Percentiles rank a stretch among this genome's conserved stretches.
These are phyloP conservation scores for Pugionium cornutum DNA, from an alignment of 345 rosid genomes.

Conservation along the genomic window DNA sequence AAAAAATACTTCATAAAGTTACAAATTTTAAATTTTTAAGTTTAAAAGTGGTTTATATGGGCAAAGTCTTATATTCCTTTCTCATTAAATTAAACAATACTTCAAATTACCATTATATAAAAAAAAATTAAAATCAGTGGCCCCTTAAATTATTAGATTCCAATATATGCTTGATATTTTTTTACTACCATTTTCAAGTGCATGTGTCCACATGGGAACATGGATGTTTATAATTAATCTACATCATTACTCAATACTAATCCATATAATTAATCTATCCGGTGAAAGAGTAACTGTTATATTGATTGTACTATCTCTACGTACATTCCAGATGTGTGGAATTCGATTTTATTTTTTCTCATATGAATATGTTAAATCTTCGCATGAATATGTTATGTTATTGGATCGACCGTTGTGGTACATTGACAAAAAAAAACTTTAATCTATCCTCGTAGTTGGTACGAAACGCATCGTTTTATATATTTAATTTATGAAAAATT, in stretches of 20 bases:
- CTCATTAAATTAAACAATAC: not conserved
- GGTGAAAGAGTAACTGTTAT: no score
- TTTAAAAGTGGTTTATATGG: not conserved
- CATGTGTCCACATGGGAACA: slow-evolving; percentile 37
- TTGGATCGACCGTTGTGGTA: no score
- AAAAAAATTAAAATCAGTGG: not conserved
- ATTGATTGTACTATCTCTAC: no score
- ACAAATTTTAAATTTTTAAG: not conserved
- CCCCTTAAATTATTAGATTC: not conserved
- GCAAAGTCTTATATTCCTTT: not conserved
- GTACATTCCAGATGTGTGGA: no score
- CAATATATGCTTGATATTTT: not conserved
- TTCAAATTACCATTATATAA: not conserved
- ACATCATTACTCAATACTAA: not conserved
- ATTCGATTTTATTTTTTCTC: no score
- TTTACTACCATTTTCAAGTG: not conserved
- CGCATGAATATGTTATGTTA: no score
- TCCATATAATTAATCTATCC: no score
- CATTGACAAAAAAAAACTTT: no score
- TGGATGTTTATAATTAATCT: slow-evolving; percentile 23
- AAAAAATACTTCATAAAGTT: not conserved
- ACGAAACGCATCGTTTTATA: no score
- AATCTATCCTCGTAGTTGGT: no score
- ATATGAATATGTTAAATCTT: no score
- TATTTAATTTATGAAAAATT: no score